Percentiles rank a stretch among this genome's conserved stretches.
Conservation (phyloP, 164 flowering plant species). For the Protea cynaroides region DNA sequence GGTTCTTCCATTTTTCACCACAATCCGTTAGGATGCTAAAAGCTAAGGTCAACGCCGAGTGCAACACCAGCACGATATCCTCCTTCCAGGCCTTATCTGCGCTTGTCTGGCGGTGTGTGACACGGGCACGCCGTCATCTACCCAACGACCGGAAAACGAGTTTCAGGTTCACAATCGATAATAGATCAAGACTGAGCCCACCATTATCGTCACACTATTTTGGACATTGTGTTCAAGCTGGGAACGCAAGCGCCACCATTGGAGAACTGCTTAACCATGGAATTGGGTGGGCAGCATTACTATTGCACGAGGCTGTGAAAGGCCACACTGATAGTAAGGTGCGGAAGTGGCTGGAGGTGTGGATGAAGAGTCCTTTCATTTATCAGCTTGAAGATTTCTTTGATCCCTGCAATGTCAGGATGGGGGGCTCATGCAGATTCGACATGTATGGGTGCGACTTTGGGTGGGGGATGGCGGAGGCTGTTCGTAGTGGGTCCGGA, state of each 20-base stretch:
- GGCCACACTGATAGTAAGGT: conserved; percentile 1
- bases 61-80: conserved; percentile 14
- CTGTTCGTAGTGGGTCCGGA: no score
- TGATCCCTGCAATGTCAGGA: no score
- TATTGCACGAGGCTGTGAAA: conserved; percentile 19
- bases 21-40: no score
- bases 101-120: conserved; percentile 31
- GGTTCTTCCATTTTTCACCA: no score
- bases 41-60: no score
- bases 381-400: no score
- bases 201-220: conserved; percentile 31
- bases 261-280: conserved; percentile 21
- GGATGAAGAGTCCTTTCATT: no score
- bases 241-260: conserved; percentile 2
- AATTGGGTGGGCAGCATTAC: conserved; percentile 24
- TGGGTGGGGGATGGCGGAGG: no score
- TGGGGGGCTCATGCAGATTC: no score
- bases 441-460: no score
- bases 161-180: conserved; percentile 3
- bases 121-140: conserved; percentile 11
- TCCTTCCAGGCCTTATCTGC: conserved; percentile 34
- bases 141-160: background rate
- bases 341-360: no score
- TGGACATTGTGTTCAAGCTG: conserved; percentile 19
- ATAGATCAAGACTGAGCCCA: conserved; percentile 23